Base-by-base conservation (phyloP, 1,139 yeast genomes). In the Protomyces gravidus region DNA sequence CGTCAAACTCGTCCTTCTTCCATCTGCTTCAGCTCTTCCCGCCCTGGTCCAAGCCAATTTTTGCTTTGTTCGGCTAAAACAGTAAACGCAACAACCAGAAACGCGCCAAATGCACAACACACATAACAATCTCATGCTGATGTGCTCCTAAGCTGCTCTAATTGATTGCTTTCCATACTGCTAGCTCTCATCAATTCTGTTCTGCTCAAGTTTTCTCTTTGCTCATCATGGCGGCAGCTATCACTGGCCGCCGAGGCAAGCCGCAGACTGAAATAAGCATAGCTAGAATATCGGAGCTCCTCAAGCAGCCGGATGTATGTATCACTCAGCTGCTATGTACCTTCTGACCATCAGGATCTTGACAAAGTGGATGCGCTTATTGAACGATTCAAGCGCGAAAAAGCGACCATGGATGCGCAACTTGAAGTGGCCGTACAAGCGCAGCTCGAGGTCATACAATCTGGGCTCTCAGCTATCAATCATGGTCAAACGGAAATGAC, bases 341-440 rank as follows among this genome's bases (percentile, higher is more conserved):
- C n/a, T n/a, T 11, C 45, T 25, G 25, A 55, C 64, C n/a, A 33
- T 3, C 65, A 64, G 65, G 87, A 85, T 65, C 75, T 85, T 62
- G 80, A 77, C 56, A 83, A 83, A 67, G 78, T 84, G 11, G 71
- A 76, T 7, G 71, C 75, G 1, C 73, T 84, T 45, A 79, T 81
- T 63, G 84, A 80, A 64, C 87, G 84, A 66, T 77, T 88, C 60
- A 67, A 73, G 47, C 80, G 86, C 64, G 94, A 88, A 68, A 86
- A 85, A 69, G 78, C 85, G 0, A 79, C 86, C 1, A 73, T 86
- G n/a, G 95, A 88, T 66, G 76, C 81, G 60, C 86, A 86, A 68
- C 75, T 88, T 62, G 81, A 80, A 66, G 75, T 84, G 45, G 83
- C 84, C 46, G 82, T 87, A 2, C 81, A 81, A 66, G 72, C 76